Evolutionary conservation across 1,139 yeast species (phyloP), one percentile per base, ranked within the genome.

Genomic region (Sugiyamaella sp.): DNA sequence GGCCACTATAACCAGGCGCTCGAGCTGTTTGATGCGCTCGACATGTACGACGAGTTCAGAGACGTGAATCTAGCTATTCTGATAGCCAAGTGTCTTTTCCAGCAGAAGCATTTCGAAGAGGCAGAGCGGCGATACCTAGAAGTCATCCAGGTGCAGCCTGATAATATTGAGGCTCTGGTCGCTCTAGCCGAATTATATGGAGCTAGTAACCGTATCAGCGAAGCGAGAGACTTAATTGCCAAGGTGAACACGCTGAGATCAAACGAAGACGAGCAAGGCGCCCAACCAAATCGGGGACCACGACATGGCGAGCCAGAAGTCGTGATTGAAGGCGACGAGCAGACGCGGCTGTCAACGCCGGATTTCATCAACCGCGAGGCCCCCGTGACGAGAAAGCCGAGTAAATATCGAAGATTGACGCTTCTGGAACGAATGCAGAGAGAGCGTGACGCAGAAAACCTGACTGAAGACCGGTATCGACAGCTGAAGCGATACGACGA

Each of bases 101-200:
- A 87, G 64, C 75, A 84, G 0, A 90, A 85, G 19, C 84, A 86
- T 51, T 85, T 81, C 59, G 78, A 74, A 14, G 80, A 81, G 45
- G 97, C 99, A 0, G 85, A 81, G 60, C 74, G 74, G 21, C 83
- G 87, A 1, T 89, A 84, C 66, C 73, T 74, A 43, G 73, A 78
- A 4, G 80, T 89, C 1, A 68, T 88, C 14, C 76, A 76, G 19
- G 53, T 73, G 39, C 87, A 84, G 6, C 86, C 88, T 0, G 75
- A 77, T 12, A 85, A 89, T 63, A 71, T 87, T 39, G 96, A 90
- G 58, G 80, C 85, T 10, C 82, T 86, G 63, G 76, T 90, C 33
- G 86, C 88, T 0, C 74, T 93, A 24, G 96, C 95, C 0, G 98
- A 93, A 69, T 82, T 90, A 1, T 80, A 84, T 55, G 88, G 84